phyloP scores from a whole-genome alignment of 1,284 basidiomycete genomes.

The Omphalotus olearius region DNA sequence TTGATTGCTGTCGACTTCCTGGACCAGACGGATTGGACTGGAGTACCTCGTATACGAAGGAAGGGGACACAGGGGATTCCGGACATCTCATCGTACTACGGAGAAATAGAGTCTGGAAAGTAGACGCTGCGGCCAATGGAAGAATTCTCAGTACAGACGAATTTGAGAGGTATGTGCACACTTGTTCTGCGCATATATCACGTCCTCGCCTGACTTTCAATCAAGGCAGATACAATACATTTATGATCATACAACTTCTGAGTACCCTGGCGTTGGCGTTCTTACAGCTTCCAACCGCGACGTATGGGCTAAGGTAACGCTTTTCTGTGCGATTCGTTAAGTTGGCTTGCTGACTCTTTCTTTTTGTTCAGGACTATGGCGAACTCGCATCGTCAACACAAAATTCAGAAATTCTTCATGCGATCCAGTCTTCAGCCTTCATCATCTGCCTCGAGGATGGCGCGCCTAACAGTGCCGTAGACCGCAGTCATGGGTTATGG shows the following conservation, averaged over 20 bases:
- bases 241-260: conserved; percentile 57
- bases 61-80: conserved; percentile 58
- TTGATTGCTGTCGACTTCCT: conserved; percentile 85
- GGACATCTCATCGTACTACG: conserved; percentile 78
- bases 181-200: neutral
- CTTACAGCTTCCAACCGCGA: conserved; percentile 79
- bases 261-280: conserved; percentile 72
- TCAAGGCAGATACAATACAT: conserved; percentile 72
- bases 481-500: conserved; percentile 68
- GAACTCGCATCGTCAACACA: conserved; percentile 49
- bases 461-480: conserved; percentile 46
- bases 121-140: conserved; percentile 55
- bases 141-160: conserved; percentile 67
- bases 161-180: conserved; percentile 50
- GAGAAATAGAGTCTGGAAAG: conserved; percentile 75
- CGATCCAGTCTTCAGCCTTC: conserved; percentile 82
- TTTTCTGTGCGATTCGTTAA: conserved; percentile 1
- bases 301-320: conserved; percentile 73
- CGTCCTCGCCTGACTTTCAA: neutral
- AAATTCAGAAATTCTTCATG: conserved; percentile 63
- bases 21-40: conserved; percentile 70
- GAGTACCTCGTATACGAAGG: conserved; percentile 65
- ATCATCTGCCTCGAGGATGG: conserved; percentile 74
- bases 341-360: neutral
- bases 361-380: conserved; percentile 52